Conservation (phyloP, 1,284 basidiomycete species). For the Trichosporon faecale region DNA sequence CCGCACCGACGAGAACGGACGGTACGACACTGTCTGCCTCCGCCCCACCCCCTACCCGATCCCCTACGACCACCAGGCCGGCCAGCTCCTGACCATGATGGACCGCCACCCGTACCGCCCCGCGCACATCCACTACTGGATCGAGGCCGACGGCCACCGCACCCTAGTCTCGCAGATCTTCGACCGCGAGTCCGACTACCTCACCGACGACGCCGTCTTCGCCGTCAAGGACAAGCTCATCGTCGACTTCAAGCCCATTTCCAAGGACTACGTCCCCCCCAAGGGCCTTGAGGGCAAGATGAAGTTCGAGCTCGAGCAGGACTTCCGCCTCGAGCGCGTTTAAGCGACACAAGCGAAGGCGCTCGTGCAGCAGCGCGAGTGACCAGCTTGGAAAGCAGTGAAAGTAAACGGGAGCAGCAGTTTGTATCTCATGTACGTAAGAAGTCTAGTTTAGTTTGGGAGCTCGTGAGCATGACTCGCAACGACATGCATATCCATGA, state of each 20-base stretch:
- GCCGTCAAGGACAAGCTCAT: constrained; percentile 46
- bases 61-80: constrained; percentile 49
- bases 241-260: constrained; percentile 31
- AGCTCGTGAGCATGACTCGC: neutral
- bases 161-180: constrained; percentile 47
- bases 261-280: constrained; percentile 15
- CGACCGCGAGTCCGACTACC: constrained; percentile 46
- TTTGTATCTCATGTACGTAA: neutral
- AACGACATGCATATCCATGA: neutral
- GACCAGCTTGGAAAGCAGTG: neutral
- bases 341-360: neutral
- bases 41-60: constrained; percentile 51
- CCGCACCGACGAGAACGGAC: constrained; percentile 43
- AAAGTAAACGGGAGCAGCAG: neutral
- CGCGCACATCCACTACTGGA: constrained; percentile 49
- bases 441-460: neutral
- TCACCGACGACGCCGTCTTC: constrained; percentile 51
- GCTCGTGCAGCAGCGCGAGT: neutral
- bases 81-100: constrained; percentile 46
- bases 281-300: constrained; percentile 19
- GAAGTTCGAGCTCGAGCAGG: constrained; percentile 31
- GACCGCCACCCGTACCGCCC: constrained; percentile 49
- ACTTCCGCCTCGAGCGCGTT: constrained; percentile 25
- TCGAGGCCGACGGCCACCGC: constrained; percentile 36
- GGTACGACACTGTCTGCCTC: constrained; percentile 43